Conservation (phyloP, 2,329 filamentous ascomycete species). For the Penicillium verrucosum region DNA sequence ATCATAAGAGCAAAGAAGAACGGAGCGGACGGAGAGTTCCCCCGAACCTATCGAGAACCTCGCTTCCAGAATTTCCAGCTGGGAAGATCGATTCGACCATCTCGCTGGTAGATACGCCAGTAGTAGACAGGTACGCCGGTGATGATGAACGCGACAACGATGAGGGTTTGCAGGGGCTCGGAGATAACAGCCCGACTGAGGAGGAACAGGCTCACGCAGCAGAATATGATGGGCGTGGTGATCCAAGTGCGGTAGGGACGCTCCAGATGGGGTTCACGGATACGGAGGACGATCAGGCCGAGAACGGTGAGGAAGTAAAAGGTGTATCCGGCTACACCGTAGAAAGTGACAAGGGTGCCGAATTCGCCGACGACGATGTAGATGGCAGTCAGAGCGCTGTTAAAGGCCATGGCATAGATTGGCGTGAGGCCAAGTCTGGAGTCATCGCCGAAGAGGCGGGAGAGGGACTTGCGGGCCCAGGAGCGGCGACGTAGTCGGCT, state of each 20-base stretch:
- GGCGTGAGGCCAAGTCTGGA: constrained; percentile 86
- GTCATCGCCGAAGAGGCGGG: constrained; percentile 68
- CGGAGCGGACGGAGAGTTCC: neutral
- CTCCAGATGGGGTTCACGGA: constrained; percentile 82
- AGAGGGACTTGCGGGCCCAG: constrained; percentile 59
- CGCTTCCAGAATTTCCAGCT: constrained; percentile 47
- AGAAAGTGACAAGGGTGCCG: constrained; percentile 87
- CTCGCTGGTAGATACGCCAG: constrained; percentile 71
- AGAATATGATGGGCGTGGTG: constrained; percentile 94
- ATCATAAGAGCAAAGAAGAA: constrained; percentile 14
- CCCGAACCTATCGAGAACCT: constrained; percentile 8
- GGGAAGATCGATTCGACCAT: constrained; percentile 41
- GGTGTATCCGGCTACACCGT: constrained; percentile 92
- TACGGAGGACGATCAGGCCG: constrained; percentile 83
- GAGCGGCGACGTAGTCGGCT: constrained; percentile 45
- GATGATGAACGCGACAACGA: constrained; percentile 80
- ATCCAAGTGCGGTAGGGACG: constrained; percentile 96
- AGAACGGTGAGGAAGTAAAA: constrained; percentile 97
- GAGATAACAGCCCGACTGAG: constrained; percentile 85
- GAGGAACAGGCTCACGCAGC: constrained; percentile 92
- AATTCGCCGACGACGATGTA: constrained; percentile 91
- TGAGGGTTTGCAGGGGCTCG: constrained; percentile 82
- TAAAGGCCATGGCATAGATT: constrained; percentile 85
- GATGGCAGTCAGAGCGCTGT: constrained; percentile 65
- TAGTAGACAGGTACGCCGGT: constrained; percentile 85